phyloP scores from a whole-genome alignment of 805 yeast species.

The Monosporozyma yasuniensis region DNA sequence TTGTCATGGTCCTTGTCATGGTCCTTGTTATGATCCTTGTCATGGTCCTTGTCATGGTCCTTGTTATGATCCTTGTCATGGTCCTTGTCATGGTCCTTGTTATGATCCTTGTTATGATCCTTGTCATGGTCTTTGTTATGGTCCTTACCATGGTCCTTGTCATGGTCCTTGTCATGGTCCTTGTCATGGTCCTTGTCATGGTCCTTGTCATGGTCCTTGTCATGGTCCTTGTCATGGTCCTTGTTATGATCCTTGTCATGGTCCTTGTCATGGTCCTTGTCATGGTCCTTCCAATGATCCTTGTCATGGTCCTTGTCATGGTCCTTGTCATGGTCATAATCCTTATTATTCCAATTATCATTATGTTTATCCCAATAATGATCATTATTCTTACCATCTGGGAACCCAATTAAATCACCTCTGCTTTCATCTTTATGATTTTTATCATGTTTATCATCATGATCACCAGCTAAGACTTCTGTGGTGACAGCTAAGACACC shows the following conservation, averaged over 20 bases:
- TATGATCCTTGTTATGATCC: background rate
- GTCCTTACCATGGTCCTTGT: background rate
- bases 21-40: background rate
- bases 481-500: slow-evolving; percentile 1
- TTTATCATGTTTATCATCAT: background rate
- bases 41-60: background rate
- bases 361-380: background rate
- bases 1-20: background rate
- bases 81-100: background rate
- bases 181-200: background rate
- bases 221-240: background rate
- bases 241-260: background rate
- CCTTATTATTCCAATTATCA: background rate
- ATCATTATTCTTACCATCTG: background rate
- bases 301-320: background rate
- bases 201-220: background rate
- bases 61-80: background rate
- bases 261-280: background rate
- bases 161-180: background rate
- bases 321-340: background rate
- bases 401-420: background rate
- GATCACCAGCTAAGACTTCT: slow-evolving; percentile 2
- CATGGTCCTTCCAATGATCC: background rate
- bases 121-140: background rate
- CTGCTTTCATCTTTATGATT: background rate